These are phyloP conservation scores for Nephelium lappaceum DNA, from an alignment of 345 rosid species.

Conservation along the genomic window DNA sequence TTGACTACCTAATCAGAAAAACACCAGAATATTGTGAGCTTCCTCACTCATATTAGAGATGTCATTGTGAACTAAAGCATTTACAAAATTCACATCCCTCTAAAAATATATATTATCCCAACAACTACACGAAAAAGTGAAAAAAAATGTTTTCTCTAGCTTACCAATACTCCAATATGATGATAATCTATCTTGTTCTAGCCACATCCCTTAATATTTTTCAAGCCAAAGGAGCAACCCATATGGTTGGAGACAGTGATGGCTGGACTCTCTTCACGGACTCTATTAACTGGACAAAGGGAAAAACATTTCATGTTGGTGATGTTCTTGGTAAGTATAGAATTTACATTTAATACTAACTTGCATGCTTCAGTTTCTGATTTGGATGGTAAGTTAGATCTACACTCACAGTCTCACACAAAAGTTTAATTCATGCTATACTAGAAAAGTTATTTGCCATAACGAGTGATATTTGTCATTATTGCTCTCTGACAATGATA, in stretches of 20 bases:
- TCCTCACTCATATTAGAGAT: background rate
- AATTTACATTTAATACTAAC: background rate
- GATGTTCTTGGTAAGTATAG: slow-evolving; percentile 35
- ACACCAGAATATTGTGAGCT: slow-evolving; percentile 13
- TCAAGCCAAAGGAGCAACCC: slow-evolving; percentile 12
- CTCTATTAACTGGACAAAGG: slow-evolving; percentile 42
- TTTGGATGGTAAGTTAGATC: background rate
- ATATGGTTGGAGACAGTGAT: slow-evolving; percentile 37
- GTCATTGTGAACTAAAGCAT: background rate
- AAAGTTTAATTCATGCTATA: background rate
- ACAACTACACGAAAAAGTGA: background rate
- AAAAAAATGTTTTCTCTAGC: background rate
- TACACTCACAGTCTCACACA: background rate
- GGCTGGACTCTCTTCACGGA: slow-evolving; percentile 37
- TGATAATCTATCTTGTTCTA: slow-evolving; percentile 11
- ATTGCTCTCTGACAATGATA: slow-evolving; percentile 15
- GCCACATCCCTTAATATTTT: background rate
- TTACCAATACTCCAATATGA: background rate
- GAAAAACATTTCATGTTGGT: slow-evolving; percentile 44
- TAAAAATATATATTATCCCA: background rate
- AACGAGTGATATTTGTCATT: background rate
- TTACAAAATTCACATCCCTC: background rate
- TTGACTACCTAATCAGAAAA: slow-evolving; percentile 13
- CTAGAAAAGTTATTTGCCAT: background rate
- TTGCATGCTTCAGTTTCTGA: slow-evolving; percentile 6